phyloP scores from a whole-genome alignment of 2,329 filamentous ascomycete species.

The Epichloe sibirici region DNA sequence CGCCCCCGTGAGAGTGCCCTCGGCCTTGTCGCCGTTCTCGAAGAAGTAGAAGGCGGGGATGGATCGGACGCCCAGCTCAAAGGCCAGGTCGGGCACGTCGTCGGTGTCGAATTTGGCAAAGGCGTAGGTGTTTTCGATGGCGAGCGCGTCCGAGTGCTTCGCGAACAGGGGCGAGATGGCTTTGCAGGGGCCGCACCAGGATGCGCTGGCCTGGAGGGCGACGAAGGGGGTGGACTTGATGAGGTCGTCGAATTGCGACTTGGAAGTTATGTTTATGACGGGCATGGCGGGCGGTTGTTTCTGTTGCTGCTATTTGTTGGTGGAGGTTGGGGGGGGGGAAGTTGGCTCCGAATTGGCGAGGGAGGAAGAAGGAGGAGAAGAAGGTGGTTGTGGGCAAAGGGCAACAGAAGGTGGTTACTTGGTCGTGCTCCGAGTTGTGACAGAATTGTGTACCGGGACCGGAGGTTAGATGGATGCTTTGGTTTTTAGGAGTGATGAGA shows the following conservation, averaged over 20 bases:
- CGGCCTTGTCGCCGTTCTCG: conserved; percentile 34
- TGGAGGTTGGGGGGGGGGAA: too few species aligned
- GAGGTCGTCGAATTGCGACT: conserved; percentile 36
- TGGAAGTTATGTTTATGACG: conserved; percentile 27
- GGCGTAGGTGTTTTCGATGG: conserved; percentile 29
- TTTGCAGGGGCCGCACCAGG: conserved; percentile 51
- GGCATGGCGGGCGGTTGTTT: conserved; percentile 15
- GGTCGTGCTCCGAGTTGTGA: too few species aligned
- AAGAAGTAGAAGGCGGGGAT: conserved; percentile 52
- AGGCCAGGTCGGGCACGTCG: conserved; percentile 35
- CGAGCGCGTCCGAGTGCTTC: conserved; percentile 29
- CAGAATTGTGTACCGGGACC: too few species aligned
- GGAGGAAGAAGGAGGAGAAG: too few species aligned
- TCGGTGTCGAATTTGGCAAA: conserved; percentile 52
- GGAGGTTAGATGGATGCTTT: too few species aligned
- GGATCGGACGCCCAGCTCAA: conserved; percentile 36
- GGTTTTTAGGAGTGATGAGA: too few species aligned
- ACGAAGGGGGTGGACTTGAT: conserved; percentile 36
- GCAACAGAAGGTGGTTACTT: too few species aligned
- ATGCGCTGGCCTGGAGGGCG: conserved; percentile 44
- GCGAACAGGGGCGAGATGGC: conserved; percentile 42
- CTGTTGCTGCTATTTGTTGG: too few species aligned
- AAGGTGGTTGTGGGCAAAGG: too few species aligned
- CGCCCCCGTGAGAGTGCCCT: conserved; percentile 30
- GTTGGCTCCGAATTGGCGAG: too few species aligned